Evolutionary conservation across 1,284 basidiomycete species (phyloP), one percentile per base, ranked within the genome.

Genomic region (Melampsora americana): DNA sequence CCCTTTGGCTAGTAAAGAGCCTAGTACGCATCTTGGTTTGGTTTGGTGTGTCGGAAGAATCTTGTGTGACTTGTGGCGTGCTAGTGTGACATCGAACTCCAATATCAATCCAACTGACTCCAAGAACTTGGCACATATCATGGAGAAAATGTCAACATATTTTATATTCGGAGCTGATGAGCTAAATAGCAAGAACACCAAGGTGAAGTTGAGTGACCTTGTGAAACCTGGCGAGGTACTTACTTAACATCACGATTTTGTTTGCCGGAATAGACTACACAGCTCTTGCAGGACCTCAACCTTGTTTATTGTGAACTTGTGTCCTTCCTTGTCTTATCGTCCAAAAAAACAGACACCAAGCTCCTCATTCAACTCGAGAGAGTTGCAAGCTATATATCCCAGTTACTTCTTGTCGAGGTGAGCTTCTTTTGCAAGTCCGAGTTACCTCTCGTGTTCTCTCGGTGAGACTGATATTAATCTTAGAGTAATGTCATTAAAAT

Each of bases 121-220:
- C 67, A 79, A 79, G 66, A 83, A 61, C 79, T 83, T 93, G 35
- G 84, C 84, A 67, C 82, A 83, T n/a, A 83, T 93, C 26, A 83
- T 93, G 0, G 85, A 85, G 11, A 88, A 91, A 80, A 90, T 95
- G 86, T 83, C 88, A 1, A 86, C 88, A 1, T 93, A 93, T 83
- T 95, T 96, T 82, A 93, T 93, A 1, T 93, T 92, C 82, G 85
- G 83, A 32, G 80, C 83, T 26, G 82, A 80, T 77, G 82, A 80
- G 32, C 77, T 77, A 26, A 72, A 66, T 35, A 83, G 80, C 78
- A 85, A 85, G 56, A 88, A 90, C 80, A 84, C 86, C 78, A 89
- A 89, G 85, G 89, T 88, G 70, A 80, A 82, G 69, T 59, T 70
- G 46, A 59, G 20, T 26, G 42, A 6, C 28, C 32, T 16, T 62